Conservation (phyloP, 2,329 filamentous ascomycete species). For the Catunica adiposa region DNA sequence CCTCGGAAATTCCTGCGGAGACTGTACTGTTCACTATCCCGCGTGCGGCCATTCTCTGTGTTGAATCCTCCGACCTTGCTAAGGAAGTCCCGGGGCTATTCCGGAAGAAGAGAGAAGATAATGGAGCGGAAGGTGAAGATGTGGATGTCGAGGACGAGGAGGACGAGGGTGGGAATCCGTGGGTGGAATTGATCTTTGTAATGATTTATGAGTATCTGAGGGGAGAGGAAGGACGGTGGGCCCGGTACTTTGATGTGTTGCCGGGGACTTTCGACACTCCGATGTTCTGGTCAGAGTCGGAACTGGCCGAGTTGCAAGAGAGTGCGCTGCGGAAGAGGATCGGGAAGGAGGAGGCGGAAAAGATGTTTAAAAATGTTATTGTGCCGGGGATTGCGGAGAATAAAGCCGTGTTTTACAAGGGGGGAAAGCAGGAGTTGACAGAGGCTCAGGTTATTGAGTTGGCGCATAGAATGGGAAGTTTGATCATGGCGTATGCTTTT, state of each 20-base stretch:
- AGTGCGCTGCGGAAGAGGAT: slow-evolving; percentile 64
- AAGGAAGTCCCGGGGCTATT: slow-evolving; percentile 39
- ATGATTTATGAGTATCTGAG: slow-evolving; percentile 61
- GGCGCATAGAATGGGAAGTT: slow-evolving; percentile 68
- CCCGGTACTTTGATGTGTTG: slow-evolving; percentile 60
- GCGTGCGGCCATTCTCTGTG: slow-evolving; percentile 50
- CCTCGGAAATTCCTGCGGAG: slow-evolving; percentile 50
- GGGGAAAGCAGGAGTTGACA: slow-evolving; percentile 20
- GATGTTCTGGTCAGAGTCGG: slow-evolving; percentile 69
- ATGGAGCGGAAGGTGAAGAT: slow-evolving; percentile 21
- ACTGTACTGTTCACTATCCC: slow-evolving; percentile 71
- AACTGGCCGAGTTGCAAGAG: slow-evolving; percentile 57
- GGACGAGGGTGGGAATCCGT: slow-evolving; percentile 30
- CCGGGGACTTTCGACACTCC: slow-evolving; percentile 61
- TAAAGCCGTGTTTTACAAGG: slow-evolving; percentile 29
- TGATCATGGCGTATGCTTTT: slow-evolving; percentile 88
- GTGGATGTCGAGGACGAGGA: slow-evolving; percentile 17
- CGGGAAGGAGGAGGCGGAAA: slow-evolving; percentile 54
- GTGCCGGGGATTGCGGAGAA: slow-evolving; percentile 33
- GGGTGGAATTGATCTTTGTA: slow-evolving; percentile 50
- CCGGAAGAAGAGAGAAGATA: slow-evolving; percentile 16
- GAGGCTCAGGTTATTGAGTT: slow-evolving; percentile 32
- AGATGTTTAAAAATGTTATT: slow-evolving; percentile 44
- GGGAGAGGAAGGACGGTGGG: slow-evolving; percentile 49
- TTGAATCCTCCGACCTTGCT: slow-evolving; percentile 53